These are phyloP conservation scores for Oryza australiensis DNA, from an alignment of 176 grass and related monocot genomes.

Conservation along the genomic window DNA sequence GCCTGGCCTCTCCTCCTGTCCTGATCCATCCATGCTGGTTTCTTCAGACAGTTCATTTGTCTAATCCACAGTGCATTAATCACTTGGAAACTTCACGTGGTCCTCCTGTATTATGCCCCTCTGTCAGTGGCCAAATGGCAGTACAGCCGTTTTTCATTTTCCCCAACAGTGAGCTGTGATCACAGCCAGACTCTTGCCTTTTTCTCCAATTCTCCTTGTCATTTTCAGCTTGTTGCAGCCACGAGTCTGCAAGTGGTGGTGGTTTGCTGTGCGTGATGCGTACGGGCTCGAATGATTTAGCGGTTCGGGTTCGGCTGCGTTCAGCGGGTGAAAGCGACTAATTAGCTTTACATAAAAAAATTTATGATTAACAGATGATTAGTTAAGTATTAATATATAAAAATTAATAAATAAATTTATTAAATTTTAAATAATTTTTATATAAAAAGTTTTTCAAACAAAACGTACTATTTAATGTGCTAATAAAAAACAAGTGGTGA, in stretches of 20 bases:
- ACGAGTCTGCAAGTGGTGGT: not conserved
- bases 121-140: not conserved
- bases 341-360: no score
- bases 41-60: not conserved
- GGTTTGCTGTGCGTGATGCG: not conserved
- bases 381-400: no score
- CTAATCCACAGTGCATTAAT: not conserved
- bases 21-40: slow-evolving; percentile 1
- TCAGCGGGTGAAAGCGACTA: no score
- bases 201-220: not conserved
- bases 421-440: no score
- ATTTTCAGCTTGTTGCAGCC: not conserved
- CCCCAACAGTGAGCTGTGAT: not conserved
- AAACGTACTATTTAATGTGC: no score
- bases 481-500: no score
- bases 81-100: not conserved
- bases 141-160: not conserved
- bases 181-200: not conserved
- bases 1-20: not conserved
- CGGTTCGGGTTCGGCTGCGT: no score
- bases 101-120: not conserved
- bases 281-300: not conserved
- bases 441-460: no score
- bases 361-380: no score
- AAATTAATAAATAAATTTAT: no score